Conservation (phyloP, 768 basidiomycete genomes). For the Rhizopogon salebrosus region DNA sequence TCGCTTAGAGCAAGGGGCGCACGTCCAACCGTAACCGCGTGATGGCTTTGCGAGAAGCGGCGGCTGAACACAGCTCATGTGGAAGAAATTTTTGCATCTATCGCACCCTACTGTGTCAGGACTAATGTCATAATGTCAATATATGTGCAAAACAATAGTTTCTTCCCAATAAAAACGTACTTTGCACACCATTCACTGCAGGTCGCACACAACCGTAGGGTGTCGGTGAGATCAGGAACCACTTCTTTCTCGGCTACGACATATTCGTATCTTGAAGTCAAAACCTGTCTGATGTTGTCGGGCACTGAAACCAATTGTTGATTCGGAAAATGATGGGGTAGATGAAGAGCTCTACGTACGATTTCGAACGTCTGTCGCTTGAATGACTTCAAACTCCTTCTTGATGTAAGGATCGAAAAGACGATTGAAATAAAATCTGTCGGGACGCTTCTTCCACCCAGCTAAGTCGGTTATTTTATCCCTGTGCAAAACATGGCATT, state of each 20-base stretch:
- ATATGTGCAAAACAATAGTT: conserved; percentile 10
- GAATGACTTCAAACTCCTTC: conserved; percentile 95
- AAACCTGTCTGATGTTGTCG: conserved; percentile 68
- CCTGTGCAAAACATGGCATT: conserved; percentile 91
- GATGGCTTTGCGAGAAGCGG: conserved; percentile 89
- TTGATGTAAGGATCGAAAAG: conserved; percentile 98
- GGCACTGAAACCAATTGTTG: conserved; percentile 53
- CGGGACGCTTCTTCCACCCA: conserved; percentile 90
- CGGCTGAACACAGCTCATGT: conserved; percentile 92
- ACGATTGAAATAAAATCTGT: conserved; percentile 94
- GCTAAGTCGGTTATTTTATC: conserved; percentile 93
- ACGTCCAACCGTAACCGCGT: conserved; percentile 96
- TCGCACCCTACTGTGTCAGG: conserved; percentile 86
- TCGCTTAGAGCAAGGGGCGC: conserved; percentile 83
- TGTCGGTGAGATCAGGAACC: conserved; percentile 84
- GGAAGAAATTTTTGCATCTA: conserved; percentile 89
- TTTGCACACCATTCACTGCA: conserved; percentile 89
- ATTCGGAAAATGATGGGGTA: conserved; percentile 12
- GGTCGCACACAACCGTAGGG: conserved; percentile 76
- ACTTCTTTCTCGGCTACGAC: conserved; percentile 93
- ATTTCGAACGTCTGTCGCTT: conserved; percentile 81
- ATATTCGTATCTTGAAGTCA: conserved; percentile 86
- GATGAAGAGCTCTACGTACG: conserved; percentile 46
- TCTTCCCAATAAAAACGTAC: conserved; percentile 38
- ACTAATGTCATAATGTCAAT: conserved; percentile 35